These are phyloP conservation scores for Metroxylon sagu DNA, from an alignment of 176 grass and related monocot species.

Conservation along the genomic window DNA sequence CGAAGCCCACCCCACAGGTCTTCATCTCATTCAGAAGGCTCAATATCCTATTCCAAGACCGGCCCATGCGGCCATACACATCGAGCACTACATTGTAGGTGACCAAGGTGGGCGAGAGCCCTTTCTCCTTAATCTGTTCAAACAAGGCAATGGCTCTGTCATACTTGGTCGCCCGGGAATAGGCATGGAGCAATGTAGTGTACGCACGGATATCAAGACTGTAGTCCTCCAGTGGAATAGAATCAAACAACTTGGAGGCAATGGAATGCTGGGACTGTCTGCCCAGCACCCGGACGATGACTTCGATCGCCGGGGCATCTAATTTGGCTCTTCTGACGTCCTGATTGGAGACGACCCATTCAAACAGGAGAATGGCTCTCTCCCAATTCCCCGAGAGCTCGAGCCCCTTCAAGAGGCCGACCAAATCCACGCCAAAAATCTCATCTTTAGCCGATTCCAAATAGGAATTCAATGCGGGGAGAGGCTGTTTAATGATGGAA, in stretches of 20 bases:
- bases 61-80: conserved; percentile 68
- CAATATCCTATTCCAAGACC: conserved; percentile 60
- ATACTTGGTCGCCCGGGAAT: conserved; percentile 44
- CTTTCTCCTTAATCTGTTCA: conserved; percentile 38
- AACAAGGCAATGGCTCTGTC: conserved; percentile 53
- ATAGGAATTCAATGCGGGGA: neutral
- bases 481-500: conserved; percentile 4
- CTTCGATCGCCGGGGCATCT: conserved; percentile 45
- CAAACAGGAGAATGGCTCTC: conserved; percentile 46
- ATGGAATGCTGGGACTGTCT: conserved; percentile 31
- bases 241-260: conserved; percentile 54
- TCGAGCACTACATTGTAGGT: conserved; percentile 95
- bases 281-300: conserved; percentile 45
- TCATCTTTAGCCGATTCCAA: conserved; percentile 11
- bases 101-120: conserved; percentile 54
- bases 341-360: conserved; percentile 39
- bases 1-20: conserved; percentile 25
- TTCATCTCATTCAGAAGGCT: conserved; percentile 58
- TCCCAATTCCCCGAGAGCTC: conserved; percentile 48
- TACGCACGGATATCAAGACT: conserved; percentile 64
- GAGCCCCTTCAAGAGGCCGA: conserved; percentile 22
- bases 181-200: conserved; percentile 67
- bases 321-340: conserved; percentile 12
- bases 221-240: conserved; percentile 42
- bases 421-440: conserved; percentile 20